A percentile compares a stretch with the other conserved stretches of the same genome.
Evolutionary conservation across 192 early-diverging fungal species (phyloP).

Genomic region (Coemansia sp.): DNA sequence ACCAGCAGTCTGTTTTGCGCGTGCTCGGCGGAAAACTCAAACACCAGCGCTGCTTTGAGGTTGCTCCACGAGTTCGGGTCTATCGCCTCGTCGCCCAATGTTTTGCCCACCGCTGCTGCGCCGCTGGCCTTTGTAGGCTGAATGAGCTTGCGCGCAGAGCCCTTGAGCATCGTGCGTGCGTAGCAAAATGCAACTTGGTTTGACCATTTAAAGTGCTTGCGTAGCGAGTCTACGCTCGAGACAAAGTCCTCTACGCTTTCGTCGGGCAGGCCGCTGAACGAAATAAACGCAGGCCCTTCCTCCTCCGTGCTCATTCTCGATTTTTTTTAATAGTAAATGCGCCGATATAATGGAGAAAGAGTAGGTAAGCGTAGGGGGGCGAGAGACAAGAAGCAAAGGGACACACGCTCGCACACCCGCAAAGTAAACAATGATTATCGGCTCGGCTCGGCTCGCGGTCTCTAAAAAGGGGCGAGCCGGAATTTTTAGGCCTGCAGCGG

Average conservation of each 20-base stretch:
- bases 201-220: constrained; percentile 57
- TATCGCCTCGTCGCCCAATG: constrained; percentile 39
- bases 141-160: constrained; percentile 38
- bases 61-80: constrained; percentile 52
- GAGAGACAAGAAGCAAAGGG: background rate
- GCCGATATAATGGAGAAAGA: background rate
- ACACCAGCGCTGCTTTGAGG: constrained; percentile 33
- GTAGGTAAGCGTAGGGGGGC: background rate
- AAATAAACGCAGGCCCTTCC: constrained; percentile 54
- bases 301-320: constrained; percentile 41
- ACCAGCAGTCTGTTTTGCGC: constrained; percentile 34
- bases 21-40: constrained; percentile 44
- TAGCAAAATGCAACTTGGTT: constrained; percentile 53
- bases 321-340: background rate
- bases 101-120: background rate
- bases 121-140: constrained; percentile 7
- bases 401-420: background rate
- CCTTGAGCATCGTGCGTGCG: constrained; percentile 55
- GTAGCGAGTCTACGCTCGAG: constrained; percentile 43
- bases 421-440: background rate
- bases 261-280: constrained; percentile 51
- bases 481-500: background rate
- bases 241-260: constrained; percentile 52
- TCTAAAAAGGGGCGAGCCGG: background rate
- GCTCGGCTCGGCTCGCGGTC: constrained; percentile 3